Base-by-base conservation (phyloP, 164 flowering plant genomes). In the Nelumbo lutea region DNA sequence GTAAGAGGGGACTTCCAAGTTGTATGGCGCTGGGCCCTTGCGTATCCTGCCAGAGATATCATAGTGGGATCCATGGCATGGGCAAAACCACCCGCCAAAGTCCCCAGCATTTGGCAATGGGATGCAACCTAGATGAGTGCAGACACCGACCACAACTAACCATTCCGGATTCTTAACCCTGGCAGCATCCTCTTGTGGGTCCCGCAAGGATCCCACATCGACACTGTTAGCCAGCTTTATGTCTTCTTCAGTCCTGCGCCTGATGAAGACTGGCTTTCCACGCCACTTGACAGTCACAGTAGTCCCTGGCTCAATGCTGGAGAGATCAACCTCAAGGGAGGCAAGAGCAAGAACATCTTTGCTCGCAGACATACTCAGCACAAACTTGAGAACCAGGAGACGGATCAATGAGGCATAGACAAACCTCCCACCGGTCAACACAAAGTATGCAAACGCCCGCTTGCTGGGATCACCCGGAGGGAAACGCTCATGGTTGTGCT, bases 391-490 rank as follows among this genome's bases (percentile, higher is more conserved):
- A 46, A 80, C 68, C 50, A 80, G 66, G 47, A 80, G 78, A 48
- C 83, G 80, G 56, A 75, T 59, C 44, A 80, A 53, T 7, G 83
- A 80, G 1, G 83, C 83, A 70, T 80, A 77, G 41, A 80, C 77
- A 57, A 80, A 80, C 64, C 83, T 72, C 42, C 83, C 83, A 58
- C 83, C 83, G 2, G 83, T 74, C 61, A 80, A 62, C 9, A 80
- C 80, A 64, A 80, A 77, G 73, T 80, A 80, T 5, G 78, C 80
- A 66, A 80, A 80, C n/a, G 83, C 83, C 5, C 76, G 62, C 51
- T 79, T 79, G 76, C 82, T 79, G 41, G 82, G 82, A n/a, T 80
- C 83, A 60, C 83, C 83, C 57, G 80, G 80, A 3, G 83, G 83
- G 40, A 66, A 80, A 2, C 83, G 76, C 61, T 80, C 83, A n/a